phyloP scores from a whole-genome alignment of 2,329 filamentous ascomycete species.

The Camillea tinctor region DNA sequence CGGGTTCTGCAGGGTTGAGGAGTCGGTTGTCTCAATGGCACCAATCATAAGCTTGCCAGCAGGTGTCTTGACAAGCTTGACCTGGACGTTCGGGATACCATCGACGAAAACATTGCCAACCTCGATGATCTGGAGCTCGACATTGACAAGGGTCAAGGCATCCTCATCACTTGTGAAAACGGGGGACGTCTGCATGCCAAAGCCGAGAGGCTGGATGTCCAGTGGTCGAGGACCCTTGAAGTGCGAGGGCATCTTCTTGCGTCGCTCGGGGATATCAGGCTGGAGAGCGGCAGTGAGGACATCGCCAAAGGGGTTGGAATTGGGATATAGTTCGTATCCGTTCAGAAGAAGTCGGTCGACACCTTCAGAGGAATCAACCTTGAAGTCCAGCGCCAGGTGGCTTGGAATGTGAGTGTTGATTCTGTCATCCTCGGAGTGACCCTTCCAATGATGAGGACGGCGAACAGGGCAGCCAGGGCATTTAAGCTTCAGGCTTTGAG shows the following conservation, averaged over 20 bases:
- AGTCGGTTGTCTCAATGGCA: conserved; percentile 40
- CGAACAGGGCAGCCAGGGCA: conserved; percentile 32
- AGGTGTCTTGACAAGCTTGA: conserved; percentile 61
- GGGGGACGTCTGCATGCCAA: conserved; percentile 43
- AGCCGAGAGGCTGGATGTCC: conserved; percentile 44
- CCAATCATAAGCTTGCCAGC: conserved; percentile 55
- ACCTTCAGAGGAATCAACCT: conserved; percentile 44
- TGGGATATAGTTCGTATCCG: conserved; percentile 59
- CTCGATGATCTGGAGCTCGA: conserved; percentile 60
- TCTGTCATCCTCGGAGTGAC: conserved; percentile 4
- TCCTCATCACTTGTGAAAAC: conserved; percentile 50
- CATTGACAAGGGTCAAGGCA: conserved; percentile 49
- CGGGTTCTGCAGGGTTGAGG: conserved; percentile 24
- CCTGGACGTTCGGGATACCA: conserved; percentile 53
- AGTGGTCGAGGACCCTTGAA: conserved; percentile 30
- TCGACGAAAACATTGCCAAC: conserved; percentile 56
- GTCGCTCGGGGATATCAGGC: conserved; percentile 34
- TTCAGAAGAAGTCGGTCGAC: conserved; percentile 55
- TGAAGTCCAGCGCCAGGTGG: conserved; percentile 54
- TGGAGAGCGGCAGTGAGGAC: conserved; percentile 47
- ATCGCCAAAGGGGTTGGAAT: conserved; percentile 44
- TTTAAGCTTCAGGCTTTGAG: conserved; percentile 26
- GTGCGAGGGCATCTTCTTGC: conserved; percentile 25
- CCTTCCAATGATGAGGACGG: conserved; percentile 12
- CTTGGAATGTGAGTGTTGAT: conserved; percentile 35